These are phyloP conservation scores for Neonectria coccinea DNA, from an alignment of 2,329 filamentous ascomycete genomes.

Conservation along the genomic window DNA sequence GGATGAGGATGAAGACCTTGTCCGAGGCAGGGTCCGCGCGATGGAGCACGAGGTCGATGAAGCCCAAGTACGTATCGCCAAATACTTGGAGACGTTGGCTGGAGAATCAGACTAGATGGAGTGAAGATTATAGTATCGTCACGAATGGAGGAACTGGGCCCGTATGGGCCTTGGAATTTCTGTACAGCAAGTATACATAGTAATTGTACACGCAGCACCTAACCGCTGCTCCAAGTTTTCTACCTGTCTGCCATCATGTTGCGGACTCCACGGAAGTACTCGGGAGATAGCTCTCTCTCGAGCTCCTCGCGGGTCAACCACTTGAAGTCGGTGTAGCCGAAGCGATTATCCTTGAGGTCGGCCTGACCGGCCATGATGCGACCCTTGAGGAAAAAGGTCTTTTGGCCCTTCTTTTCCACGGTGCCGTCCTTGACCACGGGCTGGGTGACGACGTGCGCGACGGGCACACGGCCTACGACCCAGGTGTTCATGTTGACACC, in stretches of 20 bases:
- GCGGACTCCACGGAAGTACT: slow-evolving; percentile 80
- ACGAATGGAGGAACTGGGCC: slow-evolving; percentile 2
- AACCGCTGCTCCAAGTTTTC: slow-evolving; percentile 29
- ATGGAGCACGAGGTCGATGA: background rate
- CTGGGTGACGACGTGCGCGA: slow-evolving; percentile 79
- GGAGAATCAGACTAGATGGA: too few species aligned
- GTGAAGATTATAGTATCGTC: background rate
- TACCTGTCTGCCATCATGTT: slow-evolving; percentile 88
- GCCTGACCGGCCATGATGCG: slow-evolving; percentile 98
- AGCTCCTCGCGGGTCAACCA: slow-evolving; percentile 95
- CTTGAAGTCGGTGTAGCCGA: slow-evolving; percentile 84
- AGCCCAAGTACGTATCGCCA: background rate
- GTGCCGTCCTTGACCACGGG: slow-evolving; percentile 59
- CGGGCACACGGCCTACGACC: slow-evolving; percentile 90
- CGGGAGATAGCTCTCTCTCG: slow-evolving; percentile 69
- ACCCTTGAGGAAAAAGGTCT: slow-evolving; percentile 96
- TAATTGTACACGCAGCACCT: slow-evolving; percentile 46
- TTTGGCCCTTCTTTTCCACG: slow-evolving; percentile 70
- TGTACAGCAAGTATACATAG: slow-evolving; percentile 48
- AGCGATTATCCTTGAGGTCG: slow-evolving; percentile 76
- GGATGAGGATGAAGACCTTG: background rate
- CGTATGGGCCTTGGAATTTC: slow-evolving; percentile 25
- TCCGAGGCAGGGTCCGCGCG: background rate
- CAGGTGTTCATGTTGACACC: slow-evolving; percentile 99
- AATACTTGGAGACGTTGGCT: too few species aligned